A percentile compares a stretch with the other conserved stretches of the same genome.
phyloP scores from a whole-genome alignment of 75 land plant genomes.

The Ceratopteris richardii region DNA sequence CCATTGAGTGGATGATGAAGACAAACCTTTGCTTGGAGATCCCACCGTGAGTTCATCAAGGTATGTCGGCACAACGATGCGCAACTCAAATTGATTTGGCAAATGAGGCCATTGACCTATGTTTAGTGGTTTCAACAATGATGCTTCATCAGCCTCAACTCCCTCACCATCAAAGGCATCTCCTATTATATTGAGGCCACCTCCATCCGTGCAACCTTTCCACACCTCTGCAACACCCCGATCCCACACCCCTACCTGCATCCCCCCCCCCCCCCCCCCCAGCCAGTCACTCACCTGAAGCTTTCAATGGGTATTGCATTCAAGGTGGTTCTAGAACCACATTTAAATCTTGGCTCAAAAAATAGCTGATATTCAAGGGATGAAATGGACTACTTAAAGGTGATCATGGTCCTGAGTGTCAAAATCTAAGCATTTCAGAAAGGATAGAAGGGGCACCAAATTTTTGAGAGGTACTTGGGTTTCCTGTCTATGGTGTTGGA shows the following conservation, averaged over 20 bases:
- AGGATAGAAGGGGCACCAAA: conserved; percentile 95
- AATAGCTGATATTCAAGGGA: too few relatives aligned
- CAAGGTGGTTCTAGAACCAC: too few relatives aligned
- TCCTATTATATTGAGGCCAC: too few relatives aligned
- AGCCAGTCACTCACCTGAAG: too few relatives aligned
- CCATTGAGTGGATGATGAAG: background rate
- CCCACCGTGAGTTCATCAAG: conserved; percentile 1
- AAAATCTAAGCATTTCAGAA: conserved; percentile 58
- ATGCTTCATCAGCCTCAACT: too few relatives aligned
- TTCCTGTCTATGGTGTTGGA: conserved; percentile 96
- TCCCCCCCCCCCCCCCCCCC: too few relatives aligned
- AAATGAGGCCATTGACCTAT: background rate
- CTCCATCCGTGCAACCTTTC: too few relatives aligned
- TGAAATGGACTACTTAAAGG: conserved; percentile 87
- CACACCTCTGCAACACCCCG: too few relatives aligned
- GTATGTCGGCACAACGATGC: background rate
- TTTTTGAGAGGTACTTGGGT: conserved; percentile 77
- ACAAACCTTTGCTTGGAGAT: background rate
- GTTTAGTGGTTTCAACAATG: background rate
- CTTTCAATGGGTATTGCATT: too few relatives aligned
- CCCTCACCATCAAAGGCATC: too few relatives aligned
- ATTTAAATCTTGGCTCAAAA: too few relatives aligned
- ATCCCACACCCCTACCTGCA: too few relatives aligned
- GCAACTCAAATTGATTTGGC: background rate
- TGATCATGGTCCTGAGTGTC: conserved; percentile 97